Evolutionary conservation across 306 rosid genomes (phyloP), one percentile per base, ranked within the genome.

Genomic region (Echinosophora koreensis): DNA sequence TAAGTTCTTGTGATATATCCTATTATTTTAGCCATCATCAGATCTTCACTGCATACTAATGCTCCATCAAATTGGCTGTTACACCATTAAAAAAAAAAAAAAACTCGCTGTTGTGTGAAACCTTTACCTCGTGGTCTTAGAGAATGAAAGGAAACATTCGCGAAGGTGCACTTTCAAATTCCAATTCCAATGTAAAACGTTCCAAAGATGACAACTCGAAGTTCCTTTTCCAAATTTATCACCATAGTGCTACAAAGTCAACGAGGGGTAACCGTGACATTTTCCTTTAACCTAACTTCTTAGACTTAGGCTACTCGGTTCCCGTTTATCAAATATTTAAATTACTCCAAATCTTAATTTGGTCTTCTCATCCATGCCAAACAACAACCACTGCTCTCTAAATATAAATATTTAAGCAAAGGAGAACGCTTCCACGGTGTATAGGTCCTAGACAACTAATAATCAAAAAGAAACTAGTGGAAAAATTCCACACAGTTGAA

Each of bases 231-330:
- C 63, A 67, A 63, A 39, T 30, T 66, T 54, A 10, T 64, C 35
- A 73, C 68, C 74, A 34, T 2, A 39, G 14, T 17, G 76, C 10
- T 34, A 4, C 28, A 77, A 70, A 77, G 91, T 86, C 91, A 86
- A 87, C 5, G 81, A 82, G 83, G 97, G 92, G 80, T 58, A 83
- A 38, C 73, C 71, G 1, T 49, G 96, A 87, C 86, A 77, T 82
- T 87, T 81, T 32, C 1, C 57, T 4, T 2, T 14, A 17, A 74
- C 70, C 81, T 83, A 77, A 72, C 81, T 11, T 14, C 54, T 54
- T 63, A 71, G 88, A 88, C 90, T 59, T 67, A 7, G 71, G 76
- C 65, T 78, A 60, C 88, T 66, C 85, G 50, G 51, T 75, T 75
- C 74, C 51, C 74, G 8, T 62, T 28, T 1, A 62, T 38, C 16